Conservation (phyloP, 129 eudicot species). For the Pulicaria dysenterica region DNA sequence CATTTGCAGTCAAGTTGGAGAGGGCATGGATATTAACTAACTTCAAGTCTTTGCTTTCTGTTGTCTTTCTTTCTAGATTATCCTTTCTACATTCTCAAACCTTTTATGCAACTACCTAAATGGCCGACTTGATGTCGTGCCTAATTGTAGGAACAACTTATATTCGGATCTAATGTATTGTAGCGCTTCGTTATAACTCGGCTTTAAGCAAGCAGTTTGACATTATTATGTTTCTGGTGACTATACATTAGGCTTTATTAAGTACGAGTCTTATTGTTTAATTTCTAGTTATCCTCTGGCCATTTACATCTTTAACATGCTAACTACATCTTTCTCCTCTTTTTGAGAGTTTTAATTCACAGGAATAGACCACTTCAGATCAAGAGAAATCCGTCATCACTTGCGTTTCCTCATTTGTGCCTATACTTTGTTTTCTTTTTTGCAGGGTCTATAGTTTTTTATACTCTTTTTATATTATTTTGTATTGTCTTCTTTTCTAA, state of each 20-base stretch:
- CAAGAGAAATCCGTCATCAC: slow-evolving; percentile 18
- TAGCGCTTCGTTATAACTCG: slow-evolving; percentile 47
- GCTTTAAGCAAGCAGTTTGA: slow-evolving; percentile 45
- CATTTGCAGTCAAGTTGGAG: slow-evolving; percentile 88
- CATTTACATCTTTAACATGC: slow-evolving; percentile 18
- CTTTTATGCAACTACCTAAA: slow-evolving; percentile 39
- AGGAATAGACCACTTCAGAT: slow-evolving; percentile 35
- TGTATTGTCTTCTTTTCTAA: slow-evolving; percentile 23
- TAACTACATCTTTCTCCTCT: slow-evolving; percentile 33
- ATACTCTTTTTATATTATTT: not conserved
- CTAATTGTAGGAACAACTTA: slow-evolving; percentile 62
- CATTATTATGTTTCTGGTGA: slow-evolving; percentile 34
- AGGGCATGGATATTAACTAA: slow-evolving; percentile 95
- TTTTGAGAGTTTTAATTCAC: slow-evolving; percentile 39
- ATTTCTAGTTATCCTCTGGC: not conserved
- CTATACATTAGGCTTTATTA: slow-evolving; percentile 31
- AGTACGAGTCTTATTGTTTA: slow-evolving; percentile 22
- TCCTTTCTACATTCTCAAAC: slow-evolving; percentile 41
- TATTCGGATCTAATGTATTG: slow-evolving; percentile 45
- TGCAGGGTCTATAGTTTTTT: slow-evolving; percentile 33
- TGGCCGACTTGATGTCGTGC: slow-evolving; percentile 49
- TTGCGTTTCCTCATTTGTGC: slow-evolving; percentile 14
- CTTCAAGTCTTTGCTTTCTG: slow-evolving; percentile 45
- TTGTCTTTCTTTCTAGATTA: slow-evolving; percentile 23
- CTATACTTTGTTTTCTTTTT: slow-evolving; percentile 13